These are phyloP conservation scores for Penicillium griseofulvum DNA, from an alignment of 2,329 filamentous ascomycete species.

Conservation along the genomic window DNA sequence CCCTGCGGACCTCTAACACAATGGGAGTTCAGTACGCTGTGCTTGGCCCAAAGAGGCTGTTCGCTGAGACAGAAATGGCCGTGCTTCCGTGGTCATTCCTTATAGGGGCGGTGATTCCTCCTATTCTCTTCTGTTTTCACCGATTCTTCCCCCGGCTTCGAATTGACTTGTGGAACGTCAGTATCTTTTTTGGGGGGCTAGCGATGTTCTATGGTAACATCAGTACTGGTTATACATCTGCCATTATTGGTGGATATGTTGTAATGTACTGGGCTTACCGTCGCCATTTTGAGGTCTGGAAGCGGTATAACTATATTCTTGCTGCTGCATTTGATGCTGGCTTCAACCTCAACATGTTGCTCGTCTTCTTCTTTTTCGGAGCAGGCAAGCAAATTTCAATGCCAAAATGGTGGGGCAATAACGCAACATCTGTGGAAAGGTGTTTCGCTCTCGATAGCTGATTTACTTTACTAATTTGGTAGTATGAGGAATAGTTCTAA, in stretches of 20 bases:
- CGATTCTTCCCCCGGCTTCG: constrained; percentile 53
- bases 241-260: constrained; percentile 59
- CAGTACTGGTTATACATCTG: constrained; percentile 57
- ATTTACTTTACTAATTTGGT: background rate
- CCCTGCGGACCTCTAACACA: constrained; percentile 52
- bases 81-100: constrained; percentile 35
- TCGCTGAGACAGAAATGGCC: constrained; percentile 28
- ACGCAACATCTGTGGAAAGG: constrained; percentile 53
- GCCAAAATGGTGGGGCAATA: constrained; percentile 66
- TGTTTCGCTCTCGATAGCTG: constrained; percentile 53
- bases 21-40: constrained; percentile 61
- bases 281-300: constrained; percentile 57
- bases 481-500: background rate
- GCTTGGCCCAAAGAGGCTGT: constrained; percentile 42
- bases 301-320: constrained; percentile 60
- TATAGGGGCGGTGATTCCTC: constrained; percentile 30
- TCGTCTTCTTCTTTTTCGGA: constrained; percentile 61
- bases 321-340: constrained; percentile 62
- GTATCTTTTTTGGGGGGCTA: constrained; percentile 59
- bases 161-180: constrained; percentile 60
- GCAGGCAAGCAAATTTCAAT: constrained; percentile 57
- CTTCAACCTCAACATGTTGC: constrained; percentile 61
- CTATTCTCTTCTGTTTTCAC: constrained; percentile 51
- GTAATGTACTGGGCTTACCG: constrained; percentile 61
- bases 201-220: constrained; percentile 61